phyloP scores from a whole-genome alignment of 768 basidiomycete genomes.

The Panaeolus cyanescens region DNA sequence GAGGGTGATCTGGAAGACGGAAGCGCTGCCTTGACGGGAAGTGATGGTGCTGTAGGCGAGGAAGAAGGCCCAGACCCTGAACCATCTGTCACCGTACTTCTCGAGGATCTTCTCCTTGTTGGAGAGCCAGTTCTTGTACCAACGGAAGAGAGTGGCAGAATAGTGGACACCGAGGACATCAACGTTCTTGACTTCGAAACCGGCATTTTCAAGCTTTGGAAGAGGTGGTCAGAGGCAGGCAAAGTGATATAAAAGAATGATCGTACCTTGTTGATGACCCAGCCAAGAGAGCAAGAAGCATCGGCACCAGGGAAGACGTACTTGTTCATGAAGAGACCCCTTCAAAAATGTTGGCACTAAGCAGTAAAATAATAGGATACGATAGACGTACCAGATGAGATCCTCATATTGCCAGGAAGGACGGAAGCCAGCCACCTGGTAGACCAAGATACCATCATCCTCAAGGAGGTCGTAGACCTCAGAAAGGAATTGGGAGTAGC shows the following conservation, averaged over 20 bases:
- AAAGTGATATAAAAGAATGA: neutral
- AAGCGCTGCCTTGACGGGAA: conserved; percentile 85
- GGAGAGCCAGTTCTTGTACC: conserved; percentile 97
- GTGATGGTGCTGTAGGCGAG: conserved; percentile 89
- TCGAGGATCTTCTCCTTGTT: conserved; percentile 90
- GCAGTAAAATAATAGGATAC: neutral
- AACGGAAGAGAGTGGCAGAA: conserved; percentile 84
- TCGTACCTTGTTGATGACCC: conserved; percentile 74
- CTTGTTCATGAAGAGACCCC: conserved; percentile 97
- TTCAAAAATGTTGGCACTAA: conserved; percentile 20
- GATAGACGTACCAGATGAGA: conserved; percentile 73
- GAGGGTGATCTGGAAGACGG: conserved; percentile 95
- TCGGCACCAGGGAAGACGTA: conserved; percentile 99
- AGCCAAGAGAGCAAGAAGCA: conserved; percentile 92
- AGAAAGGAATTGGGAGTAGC: conserved; percentile 84
- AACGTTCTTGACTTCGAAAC: conserved; percentile 95
- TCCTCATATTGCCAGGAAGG: conserved; percentile 99
- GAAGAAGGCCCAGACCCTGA: conserved; percentile 96
- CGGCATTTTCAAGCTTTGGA: conserved; percentile 77
- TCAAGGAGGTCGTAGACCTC: conserved; percentile 94
- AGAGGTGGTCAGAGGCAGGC: neutral
- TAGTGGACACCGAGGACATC: conserved; percentile 99
- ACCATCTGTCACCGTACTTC: conserved; percentile 94
- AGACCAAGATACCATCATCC: conserved; percentile 91
- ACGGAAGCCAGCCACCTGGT: conserved; percentile 97